Evolutionary conservation across 1,284 basidiomycete genomes (phyloP), one percentile per base, ranked within the genome.

Genomic region (Pascua sp.): DNA sequence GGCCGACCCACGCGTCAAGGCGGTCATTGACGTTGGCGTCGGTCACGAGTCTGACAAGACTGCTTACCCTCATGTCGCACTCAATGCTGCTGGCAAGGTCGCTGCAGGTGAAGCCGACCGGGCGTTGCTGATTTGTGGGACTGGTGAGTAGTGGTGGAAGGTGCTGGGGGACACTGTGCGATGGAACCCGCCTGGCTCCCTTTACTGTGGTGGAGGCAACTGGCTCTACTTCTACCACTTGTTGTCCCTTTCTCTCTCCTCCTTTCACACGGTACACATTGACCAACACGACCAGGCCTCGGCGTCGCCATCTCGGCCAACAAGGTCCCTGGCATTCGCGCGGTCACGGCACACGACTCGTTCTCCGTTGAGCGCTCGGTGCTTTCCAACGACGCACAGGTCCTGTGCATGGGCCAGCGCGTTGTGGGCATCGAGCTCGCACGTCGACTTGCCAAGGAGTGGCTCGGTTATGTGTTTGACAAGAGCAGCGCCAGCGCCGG

Each of bases 401-500:
- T 80, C 18, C 68, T 80, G 8, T 78, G 77, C 68, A 71, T 80
- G 55, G 79, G 79, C 38, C 78, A 79, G 63, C 63, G 79, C 15
- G 79, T 80, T 17, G 70, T 80, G 37, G 79, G 79, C 11, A 64
- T 78, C 40, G 78, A 80, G 60, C 66, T 80, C 15, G 74, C 76
- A 8, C 65, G 76, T 49, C 72, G 75, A 53, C 65, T 80, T 16
- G 75, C 75, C 4, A 67, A 69, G 57, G 78, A 80, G 55, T 80
- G 78, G 77, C 65, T 80, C 36, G 74, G 76, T 11, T 77, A 80
- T 65, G 68, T 65, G 39, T 80, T 80, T 47, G 79, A 80, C 68
- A 59, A 69, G 45, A 57, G 55, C 15, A 69, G 67, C 49, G 73
- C 77, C 4, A 72, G 69, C 40, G 77, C 76, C 2, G 72, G 67